phyloP scores from a whole-genome alignment of 2,329 filamentous ascomycete genomes.

The Exophiala sp. region DNA sequence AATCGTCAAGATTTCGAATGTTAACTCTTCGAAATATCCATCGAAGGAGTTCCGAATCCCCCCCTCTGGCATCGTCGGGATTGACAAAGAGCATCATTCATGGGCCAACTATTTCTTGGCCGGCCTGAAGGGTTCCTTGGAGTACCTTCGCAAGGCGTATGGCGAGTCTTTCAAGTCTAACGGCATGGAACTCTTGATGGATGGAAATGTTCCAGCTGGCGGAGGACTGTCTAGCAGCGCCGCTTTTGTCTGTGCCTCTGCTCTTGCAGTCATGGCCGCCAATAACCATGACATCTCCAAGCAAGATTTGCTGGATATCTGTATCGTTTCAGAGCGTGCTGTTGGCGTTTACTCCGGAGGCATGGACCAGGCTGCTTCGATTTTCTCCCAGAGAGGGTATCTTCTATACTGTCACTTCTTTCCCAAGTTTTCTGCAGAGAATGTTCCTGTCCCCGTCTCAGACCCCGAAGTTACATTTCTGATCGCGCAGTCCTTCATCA shows the following conservation, averaged over 20 bases:
- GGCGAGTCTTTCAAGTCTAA: constrained; percentile 58
- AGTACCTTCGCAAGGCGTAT: constrained; percentile 64
- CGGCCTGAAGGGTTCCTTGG: constrained; percentile 73
- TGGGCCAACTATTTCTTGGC: constrained; percentile 99
- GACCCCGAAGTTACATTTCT: constrained; percentile 82
- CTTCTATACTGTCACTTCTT: constrained; percentile 88
- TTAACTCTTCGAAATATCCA: constrained; percentile 69
- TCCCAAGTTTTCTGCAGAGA: constrained; percentile 66
- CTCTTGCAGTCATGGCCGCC: constrained; percentile 78
- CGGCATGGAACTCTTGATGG: constrained; percentile 81
- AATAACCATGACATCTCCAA: constrained; percentile 83
- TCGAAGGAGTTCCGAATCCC: constrained; percentile 68
- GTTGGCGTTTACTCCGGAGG: constrained; percentile 96
- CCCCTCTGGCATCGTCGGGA: constrained; percentile 57
- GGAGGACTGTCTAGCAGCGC: constrained; percentile 91
- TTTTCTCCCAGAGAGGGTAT: constrained; percentile 79
- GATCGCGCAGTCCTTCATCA: constrained; percentile 89
- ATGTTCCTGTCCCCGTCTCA: constrained; percentile 75
- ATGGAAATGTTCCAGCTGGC: constrained; percentile 86
- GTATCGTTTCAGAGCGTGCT: constrained; percentile 86
- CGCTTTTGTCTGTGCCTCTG: constrained; percentile 85
- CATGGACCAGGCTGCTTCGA: constrained; percentile 96
- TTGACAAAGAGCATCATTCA: constrained; percentile 78
- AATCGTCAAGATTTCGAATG: constrained; percentile 70
- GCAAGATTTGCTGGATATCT: constrained; percentile 83